Conservation (phyloP, 768 basidiomycete genomes). For the Suillus subaureus region DNA sequence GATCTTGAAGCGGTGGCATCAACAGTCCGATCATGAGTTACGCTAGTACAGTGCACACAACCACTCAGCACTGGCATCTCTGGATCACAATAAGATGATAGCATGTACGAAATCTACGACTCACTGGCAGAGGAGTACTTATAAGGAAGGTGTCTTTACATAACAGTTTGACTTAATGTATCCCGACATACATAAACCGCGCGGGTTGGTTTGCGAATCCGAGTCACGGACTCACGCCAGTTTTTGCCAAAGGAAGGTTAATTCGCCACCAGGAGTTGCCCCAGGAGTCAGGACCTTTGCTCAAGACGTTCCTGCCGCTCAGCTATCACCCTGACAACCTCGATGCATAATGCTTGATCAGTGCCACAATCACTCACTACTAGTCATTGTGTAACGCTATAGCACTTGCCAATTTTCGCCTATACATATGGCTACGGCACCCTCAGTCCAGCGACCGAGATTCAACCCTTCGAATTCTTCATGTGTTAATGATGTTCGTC, state of each 20-base stretch:
- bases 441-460: slow-evolving; percentile 21
- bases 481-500: background rate
- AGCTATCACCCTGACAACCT: background rate
- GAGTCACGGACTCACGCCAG: background rate
- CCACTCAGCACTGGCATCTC: no score
- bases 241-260: background rate
- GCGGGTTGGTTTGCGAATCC: background rate
- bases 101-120: no score
- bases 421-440: slow-evolving; percentile 30
- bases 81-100: no score
- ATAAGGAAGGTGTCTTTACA: no score
- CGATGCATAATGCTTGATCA: background rate
- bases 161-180: no score
- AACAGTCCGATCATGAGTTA: no score
- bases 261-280: background rate
- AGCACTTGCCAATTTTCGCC: background rate
- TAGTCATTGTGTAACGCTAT: background rate
- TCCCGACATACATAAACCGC: no score
- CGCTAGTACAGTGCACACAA: no score
- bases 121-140: no score
- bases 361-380: background rate
- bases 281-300: background rate
- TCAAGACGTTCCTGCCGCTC: background rate
- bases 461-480: slow-evolving; percentile 22
- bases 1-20: no score